Evolutionary conservation across 495 filamentous ascomycete species (phyloP).

Genomic region (Trichoderma erinaceum): DNA sequence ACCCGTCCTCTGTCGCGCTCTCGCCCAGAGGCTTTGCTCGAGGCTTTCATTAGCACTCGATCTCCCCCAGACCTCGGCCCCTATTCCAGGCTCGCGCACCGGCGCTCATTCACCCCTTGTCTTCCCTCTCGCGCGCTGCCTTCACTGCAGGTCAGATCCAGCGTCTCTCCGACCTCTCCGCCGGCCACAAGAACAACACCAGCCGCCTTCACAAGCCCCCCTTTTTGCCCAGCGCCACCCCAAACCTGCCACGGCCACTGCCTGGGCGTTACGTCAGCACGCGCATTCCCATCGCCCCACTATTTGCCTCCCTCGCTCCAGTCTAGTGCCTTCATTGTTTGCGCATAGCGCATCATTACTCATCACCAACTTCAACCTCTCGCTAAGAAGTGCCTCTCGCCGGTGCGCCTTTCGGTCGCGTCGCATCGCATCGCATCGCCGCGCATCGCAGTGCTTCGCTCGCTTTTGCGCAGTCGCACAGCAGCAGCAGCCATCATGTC

Average conservation of each 20-base stretch:
- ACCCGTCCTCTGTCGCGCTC: slow-evolving; percentile 7
- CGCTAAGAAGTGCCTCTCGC: neutral
- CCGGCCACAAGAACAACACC: neutral
- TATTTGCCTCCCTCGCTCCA: slow-evolving; percentile 2
- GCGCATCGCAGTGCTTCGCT: neutral
- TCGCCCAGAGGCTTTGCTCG: slow-evolving; percentile 12
- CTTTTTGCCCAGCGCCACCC: slow-evolving; percentile 6
- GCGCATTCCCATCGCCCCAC: slow-evolving; percentile 7
- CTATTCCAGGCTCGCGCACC: slow-evolving; percentile 5
- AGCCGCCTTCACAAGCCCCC: slow-evolving; percentile 7
- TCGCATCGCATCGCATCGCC: slow-evolving; percentile 6
- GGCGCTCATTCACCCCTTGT: slow-evolving; percentile 10
- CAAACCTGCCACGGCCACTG: neutral
- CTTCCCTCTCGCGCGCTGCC: slow-evolving; percentile 7
- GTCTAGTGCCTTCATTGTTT: slow-evolving; percentile 4
- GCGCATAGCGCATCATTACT: neutral
- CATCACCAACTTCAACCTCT: slow-evolving; percentile 5
- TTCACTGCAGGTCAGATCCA: slow-evolving; percentile 11
- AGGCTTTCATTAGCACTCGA: slow-evolving; percentile 18
- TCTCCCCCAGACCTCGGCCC: neutral
- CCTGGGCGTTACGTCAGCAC: slow-evolving; percentile 10
- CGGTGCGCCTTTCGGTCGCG: neutral
- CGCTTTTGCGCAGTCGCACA: neutral
- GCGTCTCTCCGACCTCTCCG: slow-evolving; percentile 14
- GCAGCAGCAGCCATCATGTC: slow-evolving; percentile 25